These are phyloP conservation scores for Leccinum sublutescens DNA, from an alignment of 768 basidiomycete species.

Conservation along the genomic window DNA sequence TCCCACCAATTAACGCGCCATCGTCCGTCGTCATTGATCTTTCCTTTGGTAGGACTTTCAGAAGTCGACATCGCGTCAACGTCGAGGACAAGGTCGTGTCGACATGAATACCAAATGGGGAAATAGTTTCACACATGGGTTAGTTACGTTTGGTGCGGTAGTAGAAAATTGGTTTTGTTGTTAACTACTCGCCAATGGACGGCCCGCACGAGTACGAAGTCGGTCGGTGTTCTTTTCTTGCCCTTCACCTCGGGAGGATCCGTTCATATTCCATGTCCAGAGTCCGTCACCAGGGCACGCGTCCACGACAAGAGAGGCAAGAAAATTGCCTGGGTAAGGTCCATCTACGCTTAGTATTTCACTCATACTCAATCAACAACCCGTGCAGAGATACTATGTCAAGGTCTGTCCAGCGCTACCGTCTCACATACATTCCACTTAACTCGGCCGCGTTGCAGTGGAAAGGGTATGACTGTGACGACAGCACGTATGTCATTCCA, in stretches of 20 bases:
- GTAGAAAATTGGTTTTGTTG: slow-evolving; percentile 1
- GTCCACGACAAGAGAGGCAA: slow-evolving; percentile 45
- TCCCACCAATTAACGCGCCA: slow-evolving; percentile 80
- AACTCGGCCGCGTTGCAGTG: slow-evolving; percentile 40
- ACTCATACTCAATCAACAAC: slow-evolving; percentile 12
- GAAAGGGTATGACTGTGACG: slow-evolving; percentile 55
- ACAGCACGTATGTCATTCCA: slow-evolving; percentile 52
- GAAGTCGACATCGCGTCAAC: slow-evolving; percentile 21
- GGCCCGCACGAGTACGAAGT: slow-evolving; percentile 61
- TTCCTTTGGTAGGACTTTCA: slow-evolving; percentile 48
- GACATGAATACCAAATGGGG: background rate
- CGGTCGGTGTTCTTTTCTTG: slow-evolving; percentile 41
- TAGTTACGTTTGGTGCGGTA: background rate
- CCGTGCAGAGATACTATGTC: slow-evolving; percentile 52
- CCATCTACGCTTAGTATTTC: slow-evolving; percentile 2
- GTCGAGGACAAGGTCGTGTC: background rate
- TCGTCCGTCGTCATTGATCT: slow-evolving; percentile 46
- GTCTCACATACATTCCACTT: background rate
- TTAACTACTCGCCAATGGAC: slow-evolving; percentile 29
- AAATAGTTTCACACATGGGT: background rate
- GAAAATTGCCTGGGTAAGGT: slow-evolving; percentile 50
- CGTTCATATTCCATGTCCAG: slow-evolving; percentile 31
- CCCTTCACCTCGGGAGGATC: background rate
- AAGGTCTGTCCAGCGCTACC: slow-evolving; percentile 41
- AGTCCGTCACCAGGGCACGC: slow-evolving; percentile 52